These are phyloP conservation scores for Wallacemonas collosoma DNA, from an alignment of 208 protist species.

Conservation along the genomic window DNA sequence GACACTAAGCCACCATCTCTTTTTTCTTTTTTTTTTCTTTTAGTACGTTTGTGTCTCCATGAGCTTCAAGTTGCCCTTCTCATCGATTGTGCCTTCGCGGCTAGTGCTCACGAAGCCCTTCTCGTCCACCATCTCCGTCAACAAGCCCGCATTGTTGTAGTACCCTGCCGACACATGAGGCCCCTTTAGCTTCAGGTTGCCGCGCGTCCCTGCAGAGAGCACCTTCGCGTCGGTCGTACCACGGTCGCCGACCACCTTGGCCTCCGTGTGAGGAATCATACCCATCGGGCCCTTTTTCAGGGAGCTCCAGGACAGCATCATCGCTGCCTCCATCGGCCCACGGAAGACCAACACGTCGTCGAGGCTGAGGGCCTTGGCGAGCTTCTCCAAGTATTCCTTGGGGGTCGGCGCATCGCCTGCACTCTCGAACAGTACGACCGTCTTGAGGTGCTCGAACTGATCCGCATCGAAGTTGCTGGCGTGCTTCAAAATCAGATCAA, in stretches of 20 bases:
- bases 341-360: constrained; percentile 91
- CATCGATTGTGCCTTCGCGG: constrained; percentile 82
- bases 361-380: constrained; percentile 71
- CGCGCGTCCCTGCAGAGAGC: constrained; percentile 76
- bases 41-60: constrained; percentile 78
- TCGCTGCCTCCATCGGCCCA: constrained; percentile 81
- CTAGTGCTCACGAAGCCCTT: constrained; percentile 85
- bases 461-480: constrained; percentile 88
- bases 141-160: constrained; percentile 91
- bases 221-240: constrained; percentile 89
- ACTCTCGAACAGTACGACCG: constrained; percentile 87
- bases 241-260: constrained; percentile 89
- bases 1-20: too few species aligned
- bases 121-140: constrained; percentile 91
- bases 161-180: constrained; percentile 83
- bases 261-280: constrained; percentile 84
- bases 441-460: constrained; percentile 86
- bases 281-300: constrained; percentile 68
- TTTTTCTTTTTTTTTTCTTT: neutral
- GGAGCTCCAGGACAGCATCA: constrained; percentile 80
- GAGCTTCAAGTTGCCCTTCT: constrained; percentile 57
- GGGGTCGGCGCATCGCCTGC: constrained; percentile 48
- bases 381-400: constrained; percentile 76
- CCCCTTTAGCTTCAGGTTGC: constrained; percentile 87
- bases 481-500: constrained; percentile 87